A percentile compares a stretch with the other conserved stretches of the same genome.
These are phyloP conservation scores for Fusarium citri DNA, from an alignment of 2,329 filamentous ascomycete genomes.

Conservation along the genomic window DNA sequence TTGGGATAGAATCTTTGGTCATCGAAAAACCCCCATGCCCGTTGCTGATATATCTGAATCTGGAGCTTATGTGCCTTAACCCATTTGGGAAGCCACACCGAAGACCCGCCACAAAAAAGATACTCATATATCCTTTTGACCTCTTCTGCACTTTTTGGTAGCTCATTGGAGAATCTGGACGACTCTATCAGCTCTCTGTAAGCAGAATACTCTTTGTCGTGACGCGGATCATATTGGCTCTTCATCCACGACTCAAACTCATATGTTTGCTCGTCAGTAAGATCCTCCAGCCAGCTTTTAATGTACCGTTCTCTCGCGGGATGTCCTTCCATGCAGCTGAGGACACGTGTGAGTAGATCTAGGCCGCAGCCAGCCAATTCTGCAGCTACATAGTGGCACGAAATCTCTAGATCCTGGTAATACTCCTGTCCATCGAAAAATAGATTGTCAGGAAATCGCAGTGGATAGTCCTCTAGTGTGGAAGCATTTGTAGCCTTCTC, in stretches of 20 bases:
- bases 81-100: no score
- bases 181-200: background rate
- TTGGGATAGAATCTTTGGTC: slow-evolving; percentile 2
- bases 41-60: slow-evolving; percentile 1
- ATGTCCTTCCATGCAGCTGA: rapidly evolving
- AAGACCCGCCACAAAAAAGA: no score
- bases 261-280: background rate
- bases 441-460: background rate
- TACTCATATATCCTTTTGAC: no score
- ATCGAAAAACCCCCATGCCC: slow-evolving; percentile 31
- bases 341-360: background rate
- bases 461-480: rapidly evolving
- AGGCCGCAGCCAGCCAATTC: background rate
- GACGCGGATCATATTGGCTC: rapidly evolving
- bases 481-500: no score
- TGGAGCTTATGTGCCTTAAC: background rate
- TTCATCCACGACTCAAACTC: background rate
- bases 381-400: background rate
- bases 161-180: background rate
- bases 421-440: background rate
- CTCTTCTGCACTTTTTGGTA: no score
- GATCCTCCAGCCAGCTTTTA: background rate
- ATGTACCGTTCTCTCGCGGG: rapidly evolving
- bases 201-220: background rate
- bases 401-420: background rate